Percentiles rank a stretch among this genome's conserved stretches.
Evolutionary conservation across 768 basidiomycete species (phyloP).

Genomic region (Sarcodon aspratus): DNA sequence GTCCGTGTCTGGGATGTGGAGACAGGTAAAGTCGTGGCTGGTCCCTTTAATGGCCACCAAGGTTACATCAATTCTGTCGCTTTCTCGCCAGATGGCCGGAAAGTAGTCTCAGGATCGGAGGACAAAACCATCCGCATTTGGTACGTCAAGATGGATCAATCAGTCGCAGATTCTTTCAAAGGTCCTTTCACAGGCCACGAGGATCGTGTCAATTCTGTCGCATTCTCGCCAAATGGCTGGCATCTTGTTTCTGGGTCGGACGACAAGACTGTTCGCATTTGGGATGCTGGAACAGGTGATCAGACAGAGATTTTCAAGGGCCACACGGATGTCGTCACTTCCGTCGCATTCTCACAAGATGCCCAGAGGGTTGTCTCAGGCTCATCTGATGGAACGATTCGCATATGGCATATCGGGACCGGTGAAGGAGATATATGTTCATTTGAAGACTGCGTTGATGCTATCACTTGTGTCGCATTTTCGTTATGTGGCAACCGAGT

Average conservation of each 20-base stretch:
- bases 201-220: constrained; percentile 6
- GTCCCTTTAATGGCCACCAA: constrained; percentile 4
- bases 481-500: constrained; percentile 9
- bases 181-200: neutral
- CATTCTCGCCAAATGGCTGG: constrained; percentile 17
- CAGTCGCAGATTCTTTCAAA: neutral
- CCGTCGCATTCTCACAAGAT: constrained; percentile 10
- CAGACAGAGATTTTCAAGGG: neutral
- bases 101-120: constrained; percentile 5
- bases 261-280: constrained; percentile 12
- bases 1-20: neutral
- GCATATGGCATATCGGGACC: constrained; percentile 5
- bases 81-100: constrained; percentile 6
- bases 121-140: constrained; percentile 32
- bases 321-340: constrained; percentile 1
- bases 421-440: constrained; percentile 15
- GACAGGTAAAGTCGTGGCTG: neutral
- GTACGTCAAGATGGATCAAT: constrained; percentile 4
- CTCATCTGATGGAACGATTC: constrained; percentile 19
- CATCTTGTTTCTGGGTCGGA: constrained; percentile 13
- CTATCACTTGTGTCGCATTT: constrained; percentile 5
- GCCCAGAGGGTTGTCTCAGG: constrained; percentile 14
- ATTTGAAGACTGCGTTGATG: constrained; percentile 3
- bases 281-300: constrained; percentile 10
- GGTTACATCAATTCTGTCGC: constrained; percentile 19